These are phyloP conservation scores for Thermochaetoides dissita DNA, from an alignment of 2,329 filamentous ascomycete species.

Conservation along the genomic window DNA sequence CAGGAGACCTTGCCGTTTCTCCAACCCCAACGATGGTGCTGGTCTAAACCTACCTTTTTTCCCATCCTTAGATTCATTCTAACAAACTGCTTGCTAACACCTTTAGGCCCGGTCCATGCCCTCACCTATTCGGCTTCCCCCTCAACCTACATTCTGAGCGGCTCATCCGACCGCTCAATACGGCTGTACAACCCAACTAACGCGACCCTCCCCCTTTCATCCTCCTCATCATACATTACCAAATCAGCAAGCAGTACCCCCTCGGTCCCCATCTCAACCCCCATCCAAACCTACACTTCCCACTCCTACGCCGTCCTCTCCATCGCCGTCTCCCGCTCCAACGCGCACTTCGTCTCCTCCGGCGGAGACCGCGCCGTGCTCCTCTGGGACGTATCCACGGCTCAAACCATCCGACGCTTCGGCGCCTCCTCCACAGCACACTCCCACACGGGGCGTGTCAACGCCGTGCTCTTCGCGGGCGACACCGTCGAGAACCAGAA, in stretches of 20 bases:
- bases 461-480: conserved; percentile 66
- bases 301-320: conserved; percentile 89
- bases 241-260: conserved; percentile 21
- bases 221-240: conserved; percentile 21
- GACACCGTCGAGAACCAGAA: conserved; percentile 21
- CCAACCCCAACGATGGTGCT: too few relatives aligned
- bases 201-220: conserved; percentile 6
- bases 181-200: conserved; percentile 64
- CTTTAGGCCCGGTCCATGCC: conserved; percentile 54
- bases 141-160: conserved; percentile 69
- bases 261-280: conserved; percentile 19
- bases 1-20: too few relatives aligned
- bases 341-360: conserved; percentile 71
- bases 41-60: too few relatives aligned
- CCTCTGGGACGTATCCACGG: conserved; percentile 82
- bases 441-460: conserved; percentile 60
- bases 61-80: too few relatives aligned
- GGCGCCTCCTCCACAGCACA: conserved; percentile 39
- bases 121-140: conserved; percentile 59
- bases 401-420: conserved; percentile 64
- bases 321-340: conserved; percentile 59
- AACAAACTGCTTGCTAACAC: too few relatives aligned
- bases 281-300: conserved; percentile 73
- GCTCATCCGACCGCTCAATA: conserved; percentile 71
- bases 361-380: conserved; percentile 88